phyloP scores from a whole-genome alignment of 495 filamentous ascomycete species.

The Penicillium arizonense region DNA sequence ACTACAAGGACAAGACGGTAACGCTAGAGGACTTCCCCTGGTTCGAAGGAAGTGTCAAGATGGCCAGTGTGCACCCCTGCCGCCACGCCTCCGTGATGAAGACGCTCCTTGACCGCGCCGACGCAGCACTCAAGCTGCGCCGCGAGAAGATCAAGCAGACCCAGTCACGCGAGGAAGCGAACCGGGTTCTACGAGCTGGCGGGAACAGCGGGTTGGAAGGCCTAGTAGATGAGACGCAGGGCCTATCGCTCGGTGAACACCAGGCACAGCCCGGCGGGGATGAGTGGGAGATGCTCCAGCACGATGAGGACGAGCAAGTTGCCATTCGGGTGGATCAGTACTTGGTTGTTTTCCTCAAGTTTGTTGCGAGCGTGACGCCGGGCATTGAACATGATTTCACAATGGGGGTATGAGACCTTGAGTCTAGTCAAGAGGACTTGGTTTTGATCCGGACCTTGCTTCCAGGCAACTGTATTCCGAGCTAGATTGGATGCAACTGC shows the following conservation, averaged over 20 bases:
- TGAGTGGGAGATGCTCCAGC: slow-evolving; percentile 83
- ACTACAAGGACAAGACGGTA: slow-evolving; percentile 99
- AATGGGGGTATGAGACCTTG: slow-evolving; percentile 74
- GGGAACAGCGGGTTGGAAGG: slow-evolving; percentile 61
- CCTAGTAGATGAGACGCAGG: slow-evolving; percentile 59
- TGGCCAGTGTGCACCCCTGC: slow-evolving; percentile 92
- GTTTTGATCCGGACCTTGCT: neutral
- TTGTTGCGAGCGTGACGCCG: slow-evolving; percentile 95
- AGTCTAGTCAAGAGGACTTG: neutral
- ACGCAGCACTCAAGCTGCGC: slow-evolving; percentile 86
- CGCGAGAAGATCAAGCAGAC: slow-evolving; percentile 68
- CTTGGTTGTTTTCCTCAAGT: slow-evolving; percentile 95
- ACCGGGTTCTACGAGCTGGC: slow-evolving; percentile 36
- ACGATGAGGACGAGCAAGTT: slow-evolving; percentile 71
- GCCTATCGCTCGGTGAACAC: slow-evolving; percentile 40
- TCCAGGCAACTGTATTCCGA: neutral
- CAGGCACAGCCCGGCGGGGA: slow-evolving; percentile 65
- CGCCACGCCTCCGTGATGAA: slow-evolving; percentile 98
- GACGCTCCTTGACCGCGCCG: slow-evolving; percentile 89
- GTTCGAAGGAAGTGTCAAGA: slow-evolving; percentile 79
- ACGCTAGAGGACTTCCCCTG: slow-evolving; percentile 97
- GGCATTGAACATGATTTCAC: slow-evolving; percentile 98
- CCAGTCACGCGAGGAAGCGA: slow-evolving; percentile 44
- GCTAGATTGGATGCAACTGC: slow-evolving; percentile 1
- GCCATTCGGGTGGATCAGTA: slow-evolving; percentile 98